Evolutionary conservation across 768 basidiomycete genomes (phyloP).

Genomic region (Trametes coccinea): DNA sequence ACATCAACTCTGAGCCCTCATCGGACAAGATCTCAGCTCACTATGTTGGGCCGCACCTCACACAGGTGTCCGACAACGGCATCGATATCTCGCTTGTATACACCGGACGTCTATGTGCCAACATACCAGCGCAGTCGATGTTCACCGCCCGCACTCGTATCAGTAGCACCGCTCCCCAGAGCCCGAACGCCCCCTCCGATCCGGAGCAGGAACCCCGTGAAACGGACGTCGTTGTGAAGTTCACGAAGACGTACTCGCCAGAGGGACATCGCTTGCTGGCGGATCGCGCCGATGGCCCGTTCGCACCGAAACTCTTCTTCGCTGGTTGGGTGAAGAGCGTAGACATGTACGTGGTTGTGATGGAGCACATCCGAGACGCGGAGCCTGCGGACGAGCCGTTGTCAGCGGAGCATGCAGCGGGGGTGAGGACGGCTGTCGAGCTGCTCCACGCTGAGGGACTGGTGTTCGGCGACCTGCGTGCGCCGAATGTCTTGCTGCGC

Average conservation of each 20-base stretch:
- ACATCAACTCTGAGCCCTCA: too few species aligned
- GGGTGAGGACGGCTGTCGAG: conserved; percentile 3
- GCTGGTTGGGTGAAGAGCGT: conserved; percentile 10
- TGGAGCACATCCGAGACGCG: conserved; percentile 23
- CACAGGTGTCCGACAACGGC: too few species aligned
- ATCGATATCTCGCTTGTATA: too few species aligned
- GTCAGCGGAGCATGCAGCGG: background rate
- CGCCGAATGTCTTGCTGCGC: conserved; percentile 9
- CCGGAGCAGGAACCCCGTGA: too few species aligned
- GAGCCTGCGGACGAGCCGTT: background rate
- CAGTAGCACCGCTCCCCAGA: too few species aligned
- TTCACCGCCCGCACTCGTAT: too few species aligned
- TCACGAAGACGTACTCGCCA: conserved; percentile 8
- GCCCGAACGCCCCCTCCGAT: too few species aligned
- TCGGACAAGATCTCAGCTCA: too few species aligned
- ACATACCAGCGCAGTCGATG: too few species aligned
- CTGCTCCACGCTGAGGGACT: conserved; percentile 9
- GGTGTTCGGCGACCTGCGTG: conserved; percentile 21
- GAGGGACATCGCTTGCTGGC: background rate
- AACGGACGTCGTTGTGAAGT: conserved; percentile 24
- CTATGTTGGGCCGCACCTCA: too few species aligned
- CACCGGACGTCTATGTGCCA: too few species aligned
- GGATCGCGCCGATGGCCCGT: too few species aligned
- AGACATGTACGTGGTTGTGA: conserved; percentile 21
- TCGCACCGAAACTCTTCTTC: background rate